Evolutionary conservation across 164 flowering plant species (phyloP).

Genomic region (Stephania yunnanensis): DNA sequence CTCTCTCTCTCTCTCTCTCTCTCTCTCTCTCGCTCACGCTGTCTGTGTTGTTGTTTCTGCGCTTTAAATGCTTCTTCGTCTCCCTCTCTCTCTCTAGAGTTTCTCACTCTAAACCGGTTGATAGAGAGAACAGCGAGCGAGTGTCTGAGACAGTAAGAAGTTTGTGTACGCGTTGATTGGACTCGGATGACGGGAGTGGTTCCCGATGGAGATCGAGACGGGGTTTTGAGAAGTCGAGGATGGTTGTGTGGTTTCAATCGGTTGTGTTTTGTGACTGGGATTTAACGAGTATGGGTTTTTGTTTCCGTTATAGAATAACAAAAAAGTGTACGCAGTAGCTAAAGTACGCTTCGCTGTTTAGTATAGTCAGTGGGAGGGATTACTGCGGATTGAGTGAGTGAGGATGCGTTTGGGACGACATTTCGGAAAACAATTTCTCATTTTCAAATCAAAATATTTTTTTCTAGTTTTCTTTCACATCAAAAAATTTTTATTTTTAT

Average conservation of each 20-base stretch:
- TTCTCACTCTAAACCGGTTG: slow-evolving; percentile 5
- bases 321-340: not conserved
- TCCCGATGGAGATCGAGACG: no score
- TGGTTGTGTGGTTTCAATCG: no score
- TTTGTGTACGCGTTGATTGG: no score
- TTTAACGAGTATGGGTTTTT: no score
- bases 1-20: not conserved
- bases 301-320: not conserved
- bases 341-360: slow-evolving; percentile 6
- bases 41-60: not conserved
- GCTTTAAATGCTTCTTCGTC: slow-evolving; percentile 2
- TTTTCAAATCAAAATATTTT: no score
- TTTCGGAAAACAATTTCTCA: no score
- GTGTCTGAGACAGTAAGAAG: not conserved
- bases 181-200: no score
- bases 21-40: not conserved
- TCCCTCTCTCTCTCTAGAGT: not conserved
- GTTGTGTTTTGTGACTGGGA: no score
- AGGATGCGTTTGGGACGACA: not conserved
- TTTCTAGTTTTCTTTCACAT: no score
- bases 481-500: no score
- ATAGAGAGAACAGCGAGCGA: slow-evolving; percentile 9
- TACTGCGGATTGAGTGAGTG: not conserved
- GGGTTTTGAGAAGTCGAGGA: no score
- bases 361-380: not conserved